Percentiles rank a stretch among this genome's conserved stretches.
phyloP scores from a whole-genome alignment of 2,329 filamentous ascomycete genomes.

The Penicillium sp. region DNA sequence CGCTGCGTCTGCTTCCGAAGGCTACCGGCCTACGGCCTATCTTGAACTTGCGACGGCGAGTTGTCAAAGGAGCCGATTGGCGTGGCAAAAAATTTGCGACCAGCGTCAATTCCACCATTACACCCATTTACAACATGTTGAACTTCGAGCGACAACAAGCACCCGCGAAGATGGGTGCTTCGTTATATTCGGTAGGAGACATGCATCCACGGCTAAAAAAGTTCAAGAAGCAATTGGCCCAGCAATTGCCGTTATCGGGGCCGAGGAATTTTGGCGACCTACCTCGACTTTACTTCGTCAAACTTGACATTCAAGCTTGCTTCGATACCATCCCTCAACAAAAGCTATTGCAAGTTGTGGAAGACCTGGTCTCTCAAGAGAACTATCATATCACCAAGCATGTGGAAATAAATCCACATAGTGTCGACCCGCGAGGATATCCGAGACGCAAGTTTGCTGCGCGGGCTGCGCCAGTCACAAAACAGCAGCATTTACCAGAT shows the following conservation, averaged over 20 bases:
- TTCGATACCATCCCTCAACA: constrained; percentile 94
- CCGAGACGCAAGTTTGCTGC: constrained; percentile 51
- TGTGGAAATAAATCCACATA: constrained; percentile 62
- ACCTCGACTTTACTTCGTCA: constrained; percentile 76
- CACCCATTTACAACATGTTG: constrained; percentile 72
- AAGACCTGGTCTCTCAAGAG: constrained; percentile 54
- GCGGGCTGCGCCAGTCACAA: constrained; percentile 47
- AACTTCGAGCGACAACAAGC: constrained; percentile 68
- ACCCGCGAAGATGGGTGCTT: constrained; percentile 67
- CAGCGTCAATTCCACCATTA: constrained; percentile 69
- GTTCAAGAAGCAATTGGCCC: constrained; percentile 56
- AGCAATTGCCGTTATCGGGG: neutral
- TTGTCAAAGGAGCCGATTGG: constrained; percentile 47
- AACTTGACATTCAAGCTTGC: constrained; percentile 85
- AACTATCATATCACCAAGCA: constrained; percentile 73
- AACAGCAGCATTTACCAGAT: constrained; percentile 48
- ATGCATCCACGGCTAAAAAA: constrained; percentile 69
- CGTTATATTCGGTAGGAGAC: constrained; percentile 77
- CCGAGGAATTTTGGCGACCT: constrained; percentile 1
- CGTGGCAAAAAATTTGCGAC: constrained; percentile 57
- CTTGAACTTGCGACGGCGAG: constrained; percentile 74
- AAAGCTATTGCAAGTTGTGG: constrained; percentile 66
- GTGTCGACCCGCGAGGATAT: constrained; percentile 17
- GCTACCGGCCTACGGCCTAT: constrained; percentile 73
- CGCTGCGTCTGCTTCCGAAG: constrained; percentile 81